phyloP scores from a whole-genome alignment of 148 eudicot species.

The Bassia scoparia region DNA sequence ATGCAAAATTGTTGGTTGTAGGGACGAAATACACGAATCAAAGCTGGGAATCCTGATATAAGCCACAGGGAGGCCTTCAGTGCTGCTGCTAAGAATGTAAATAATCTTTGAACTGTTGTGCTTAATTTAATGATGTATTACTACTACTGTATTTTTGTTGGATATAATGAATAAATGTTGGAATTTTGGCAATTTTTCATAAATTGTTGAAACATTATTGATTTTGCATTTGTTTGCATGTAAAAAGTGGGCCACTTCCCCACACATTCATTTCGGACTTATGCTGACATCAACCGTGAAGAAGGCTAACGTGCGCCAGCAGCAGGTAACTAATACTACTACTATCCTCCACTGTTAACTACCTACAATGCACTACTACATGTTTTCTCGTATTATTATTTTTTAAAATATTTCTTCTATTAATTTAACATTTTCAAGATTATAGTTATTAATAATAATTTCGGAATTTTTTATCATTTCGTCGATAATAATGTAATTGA shows the following conservation, averaged over 20 bases:
- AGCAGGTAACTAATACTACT: too few species aligned
- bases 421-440: too few species aligned
- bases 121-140: too few species aligned
- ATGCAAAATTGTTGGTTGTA: slow-evolving; percentile 29
- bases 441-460: too few species aligned
- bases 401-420: too few species aligned
- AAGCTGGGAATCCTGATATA: slow-evolving; percentile 98
- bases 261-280: slow-evolving; percentile 98
- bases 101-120: background rate
- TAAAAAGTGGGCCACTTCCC: slow-evolving; percentile 97
- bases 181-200: background rate
- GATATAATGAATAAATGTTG: too few species aligned
- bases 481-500: too few species aligned
- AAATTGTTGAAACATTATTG: slow-evolving; percentile 6
- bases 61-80: slow-evolving; percentile 99
- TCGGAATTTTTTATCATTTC: too few species aligned
- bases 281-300: slow-evolving; percentile 96
- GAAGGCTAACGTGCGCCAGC: slow-evolving; percentile 86
- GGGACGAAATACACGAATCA: slow-evolving; percentile 99
- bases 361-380: too few species aligned
- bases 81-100: slow-evolving; percentile 99
- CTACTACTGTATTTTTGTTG: too few species aligned
- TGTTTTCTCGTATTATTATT: too few species aligned
- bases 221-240: slow-evolving; percentile 23
- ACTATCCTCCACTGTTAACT: slow-evolving; percentile 17